Evolutionary conservation across 2,329 filamentous ascomycete genomes (phyloP).

Genomic region (Penicillium frequentans): DNA sequence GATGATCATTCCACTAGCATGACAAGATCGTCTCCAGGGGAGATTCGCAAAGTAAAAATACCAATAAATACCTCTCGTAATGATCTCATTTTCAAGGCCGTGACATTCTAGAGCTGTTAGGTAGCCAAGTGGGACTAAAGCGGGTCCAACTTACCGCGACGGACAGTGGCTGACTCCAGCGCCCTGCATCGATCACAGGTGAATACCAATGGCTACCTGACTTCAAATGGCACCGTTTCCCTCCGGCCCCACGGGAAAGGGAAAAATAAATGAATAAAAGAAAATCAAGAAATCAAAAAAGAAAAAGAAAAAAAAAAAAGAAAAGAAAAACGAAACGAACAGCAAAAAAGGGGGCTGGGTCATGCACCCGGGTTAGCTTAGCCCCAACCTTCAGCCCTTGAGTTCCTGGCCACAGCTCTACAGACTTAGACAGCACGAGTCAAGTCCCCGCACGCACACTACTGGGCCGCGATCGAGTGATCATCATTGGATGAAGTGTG

Average conservation of each 20-base stretch:
- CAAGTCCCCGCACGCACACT: background rate
- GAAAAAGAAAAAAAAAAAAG: background rate
- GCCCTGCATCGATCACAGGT: constrained; percentile 26
- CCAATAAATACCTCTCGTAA: background rate
- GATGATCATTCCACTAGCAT: background rate
- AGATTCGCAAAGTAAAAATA: background rate
- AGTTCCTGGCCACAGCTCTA: constrained; percentile 1
- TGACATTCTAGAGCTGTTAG: background rate
- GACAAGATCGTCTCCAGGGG: background rate
- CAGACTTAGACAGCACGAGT: background rate
- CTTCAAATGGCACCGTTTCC: constrained; percentile 15
- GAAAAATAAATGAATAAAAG: background rate
- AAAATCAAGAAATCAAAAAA: background rate
- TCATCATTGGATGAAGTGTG: background rate
- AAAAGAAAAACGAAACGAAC: constrained; percentile 2
- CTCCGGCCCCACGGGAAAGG: background rate
- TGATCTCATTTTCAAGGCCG: background rate
- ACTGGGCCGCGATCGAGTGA: background rate
- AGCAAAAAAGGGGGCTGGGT: constrained; percentile 9
- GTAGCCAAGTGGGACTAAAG: constrained; percentile 11
- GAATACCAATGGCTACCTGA: background rate
- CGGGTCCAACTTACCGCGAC: constrained; percentile 23
- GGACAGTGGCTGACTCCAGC: constrained; percentile 16
- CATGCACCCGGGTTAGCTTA: constrained; percentile 24
- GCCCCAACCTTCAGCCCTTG: constrained; percentile 22